Conservation (phyloP, 208 protist genomes). For the Leishmania amazonensis region DNA sequence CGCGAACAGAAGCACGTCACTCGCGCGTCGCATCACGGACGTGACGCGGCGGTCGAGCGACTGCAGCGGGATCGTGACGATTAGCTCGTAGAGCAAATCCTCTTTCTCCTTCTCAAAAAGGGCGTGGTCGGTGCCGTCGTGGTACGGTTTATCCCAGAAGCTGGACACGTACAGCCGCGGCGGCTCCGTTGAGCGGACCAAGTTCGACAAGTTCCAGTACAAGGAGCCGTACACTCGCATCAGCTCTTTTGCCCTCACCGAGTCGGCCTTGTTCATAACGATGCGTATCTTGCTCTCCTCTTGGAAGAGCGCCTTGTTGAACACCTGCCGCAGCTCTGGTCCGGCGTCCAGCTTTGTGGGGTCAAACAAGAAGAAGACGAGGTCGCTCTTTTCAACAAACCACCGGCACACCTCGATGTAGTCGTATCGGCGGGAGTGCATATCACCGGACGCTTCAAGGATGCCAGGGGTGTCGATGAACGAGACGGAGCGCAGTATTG, state of each 20-base stretch:
- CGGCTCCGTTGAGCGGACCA: conserved; percentile 95
- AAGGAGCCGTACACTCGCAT: conserved; percentile 97
- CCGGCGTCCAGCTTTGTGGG: conserved; percentile 97
- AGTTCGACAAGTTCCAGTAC: conserved; percentile 97
- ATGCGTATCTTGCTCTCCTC: conserved; percentile 96
- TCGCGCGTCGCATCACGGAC: conserved; percentile 77
- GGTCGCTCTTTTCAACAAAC: conserved; percentile 95
- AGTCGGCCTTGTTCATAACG: conserved; percentile 98
- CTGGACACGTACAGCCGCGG: conserved; percentile 96
- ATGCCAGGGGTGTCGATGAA: conserved; percentile 98
- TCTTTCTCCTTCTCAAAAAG: conserved; percentile 90
- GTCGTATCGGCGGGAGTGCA: conserved; percentile 72
- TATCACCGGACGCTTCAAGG: conserved; percentile 89
- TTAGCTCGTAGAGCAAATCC: conserved; percentile 88
- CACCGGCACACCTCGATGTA: conserved; percentile 85
- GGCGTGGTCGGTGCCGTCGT: conserved; percentile 64
- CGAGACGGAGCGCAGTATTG: conserved; percentile 92
- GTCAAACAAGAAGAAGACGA: conserved; percentile 97
- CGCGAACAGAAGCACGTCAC: conserved; percentile 84
- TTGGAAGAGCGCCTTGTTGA: conserved; percentile 68
- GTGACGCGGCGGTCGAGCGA: conserved; percentile 92
- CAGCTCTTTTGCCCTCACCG: conserved; percentile 93
- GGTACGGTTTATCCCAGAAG: conserved; percentile 95
- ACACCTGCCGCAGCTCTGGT: conserved; percentile 70
- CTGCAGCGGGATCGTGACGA: conserved; percentile 83